phyloP scores from a whole-genome alignment of 2,329 filamentous ascomycete species.

The Pestalotiopsis sp. region DNA sequence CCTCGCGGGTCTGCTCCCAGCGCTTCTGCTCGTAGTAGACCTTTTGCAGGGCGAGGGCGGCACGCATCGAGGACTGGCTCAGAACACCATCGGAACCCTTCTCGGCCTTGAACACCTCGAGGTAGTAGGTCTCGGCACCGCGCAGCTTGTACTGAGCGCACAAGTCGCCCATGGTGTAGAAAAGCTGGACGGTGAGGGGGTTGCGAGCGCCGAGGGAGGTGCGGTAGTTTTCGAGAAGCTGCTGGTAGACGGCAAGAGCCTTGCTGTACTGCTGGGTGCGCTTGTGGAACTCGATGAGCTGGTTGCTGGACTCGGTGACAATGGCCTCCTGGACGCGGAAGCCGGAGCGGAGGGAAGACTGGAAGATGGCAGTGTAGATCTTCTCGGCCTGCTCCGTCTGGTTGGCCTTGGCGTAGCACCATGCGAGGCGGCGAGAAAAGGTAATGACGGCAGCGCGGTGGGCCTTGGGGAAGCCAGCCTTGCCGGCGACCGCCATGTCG shows the following conservation, averaged over 20 bases:
- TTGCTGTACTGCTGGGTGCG: conserved; percentile 19
- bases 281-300: conserved; percentile 19
- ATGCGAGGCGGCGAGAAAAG: conserved; percentile 17
- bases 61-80: conserved; percentile 38
- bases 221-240: conserved; percentile 18
- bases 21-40: conserved; percentile 46
- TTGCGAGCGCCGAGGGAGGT: conserved; percentile 17
- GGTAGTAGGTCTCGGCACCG: conserved; percentile 24
- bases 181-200: conserved; percentile 16
- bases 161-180: conserved; percentile 20
- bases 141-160: conserved; percentile 22
- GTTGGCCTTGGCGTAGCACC: conserved; percentile 18
- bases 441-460: conserved; percentile 16
- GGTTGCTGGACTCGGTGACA: conserved; percentile 18
- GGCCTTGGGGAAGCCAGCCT: conserved; percentile 17
- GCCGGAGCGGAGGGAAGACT: conserved; percentile 20
- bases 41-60: conserved; percentile 39
- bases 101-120: conserved; percentile 20
- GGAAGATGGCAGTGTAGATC: conserved; percentile 19
- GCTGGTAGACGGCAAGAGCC: conserved; percentile 19
- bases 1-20: conserved; percentile 38
- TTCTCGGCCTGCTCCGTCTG: conserved; percentile 22
- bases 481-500: conserved; percentile 15
- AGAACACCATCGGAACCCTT: conserved; percentile 34
- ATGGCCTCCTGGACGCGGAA: conserved; percentile 20